Conservation (phyloP, 371 early-diverging fungal species). For the Mucor indicus region DNA sequence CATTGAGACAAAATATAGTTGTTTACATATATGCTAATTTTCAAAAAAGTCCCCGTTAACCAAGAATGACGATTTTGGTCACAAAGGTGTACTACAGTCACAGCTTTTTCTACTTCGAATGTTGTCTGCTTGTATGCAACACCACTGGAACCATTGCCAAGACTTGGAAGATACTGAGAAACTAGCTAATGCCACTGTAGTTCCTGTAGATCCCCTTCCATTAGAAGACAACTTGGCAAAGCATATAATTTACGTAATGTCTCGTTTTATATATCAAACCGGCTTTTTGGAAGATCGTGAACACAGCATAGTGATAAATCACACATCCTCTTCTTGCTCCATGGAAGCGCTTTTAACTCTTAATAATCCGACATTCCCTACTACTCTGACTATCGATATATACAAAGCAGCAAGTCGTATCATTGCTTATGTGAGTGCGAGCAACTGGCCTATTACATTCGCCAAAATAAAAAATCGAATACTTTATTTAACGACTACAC, state of each 20-base stretch:
- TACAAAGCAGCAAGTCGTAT: slow-evolving; percentile 63
- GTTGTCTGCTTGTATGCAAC: slow-evolving; percentile 64
- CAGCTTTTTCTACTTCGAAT: slow-evolving; percentile 69
- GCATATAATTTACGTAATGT: slow-evolving; percentile 55
- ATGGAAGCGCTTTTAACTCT: slow-evolving; percentile 9
- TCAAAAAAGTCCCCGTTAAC: not conserved
- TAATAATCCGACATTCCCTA: slow-evolving; percentile 5
- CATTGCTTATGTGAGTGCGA: slow-evolving; percentile 71
- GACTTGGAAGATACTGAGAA: not conserved
- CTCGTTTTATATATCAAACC: slow-evolving; percentile 55
- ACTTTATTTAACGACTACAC: slow-evolving; percentile 44
- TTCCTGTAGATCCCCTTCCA: slow-evolving; percentile 64
- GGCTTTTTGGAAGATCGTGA: slow-evolving; percentile 20
- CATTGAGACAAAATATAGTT: not conserved
- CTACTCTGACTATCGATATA: slow-evolving; percentile 40
- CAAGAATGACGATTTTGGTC: slow-evolving; percentile 2
- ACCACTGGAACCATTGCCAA: slow-evolving; percentile 50
- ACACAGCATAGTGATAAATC: slow-evolving; percentile 23
- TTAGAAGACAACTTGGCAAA: slow-evolving; percentile 68
- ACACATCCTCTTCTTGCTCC: slow-evolving; percentile 18
- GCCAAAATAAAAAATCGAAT: slow-evolving; percentile 56
- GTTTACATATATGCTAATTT: not conserved
- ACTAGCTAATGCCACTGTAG: slow-evolving; percentile 4
- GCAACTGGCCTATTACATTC: slow-evolving; percentile 77
- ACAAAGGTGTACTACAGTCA: slow-evolving; percentile 54